phyloP scores from a whole-genome alignment of 495 filamentous ascomycete species.

The Chaetomium cochliodes region DNA sequence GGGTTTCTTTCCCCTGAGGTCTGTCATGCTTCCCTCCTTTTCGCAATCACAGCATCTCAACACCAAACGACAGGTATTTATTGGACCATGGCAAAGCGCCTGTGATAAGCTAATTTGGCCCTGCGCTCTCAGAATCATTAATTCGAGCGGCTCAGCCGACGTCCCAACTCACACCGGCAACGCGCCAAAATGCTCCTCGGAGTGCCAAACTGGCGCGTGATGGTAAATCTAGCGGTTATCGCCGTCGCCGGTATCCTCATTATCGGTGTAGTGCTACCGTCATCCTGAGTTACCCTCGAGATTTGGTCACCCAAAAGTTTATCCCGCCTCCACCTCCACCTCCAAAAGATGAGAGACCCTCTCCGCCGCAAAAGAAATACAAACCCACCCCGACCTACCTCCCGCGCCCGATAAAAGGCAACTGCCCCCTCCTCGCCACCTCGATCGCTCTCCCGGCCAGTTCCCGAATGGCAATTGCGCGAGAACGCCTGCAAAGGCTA shows the following conservation, averaged over 20 bases:
- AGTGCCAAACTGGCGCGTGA: conserved; percentile 13
- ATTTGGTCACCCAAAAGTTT: not conserved
- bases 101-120: too few relatives aligned
- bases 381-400: conserved; percentile 39
- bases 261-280: not conserved
- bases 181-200: conserved; percentile 9
- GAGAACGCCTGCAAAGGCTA: conserved; percentile 39
- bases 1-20: too few relatives aligned
- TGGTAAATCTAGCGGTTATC: conserved; percentile 1
- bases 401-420: conserved; percentile 39
- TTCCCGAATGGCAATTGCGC: conserved; percentile 42
- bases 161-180: too few relatives aligned
- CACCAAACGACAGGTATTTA: too few relatives aligned
- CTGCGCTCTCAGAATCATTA: too few relatives aligned
- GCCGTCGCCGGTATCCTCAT: not conserved
- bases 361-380: conserved; percentile 23
- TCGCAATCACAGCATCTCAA: too few relatives aligned
- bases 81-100: too few relatives aligned
- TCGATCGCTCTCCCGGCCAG: conserved; percentile 39
- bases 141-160: too few relatives aligned
- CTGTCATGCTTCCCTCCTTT: too few relatives aligned
- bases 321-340: not conserved
- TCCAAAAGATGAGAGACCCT: not conserved
- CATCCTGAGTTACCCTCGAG: not conserved
- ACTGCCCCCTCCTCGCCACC: conserved; percentile 40